Percentiles rank a stretch among this genome's conserved stretches.
These are phyloP conservation scores for Neonectria neomacrospora DNA, from an alignment of 2,329 filamentous ascomycete species.

Conservation along the genomic window DNA sequence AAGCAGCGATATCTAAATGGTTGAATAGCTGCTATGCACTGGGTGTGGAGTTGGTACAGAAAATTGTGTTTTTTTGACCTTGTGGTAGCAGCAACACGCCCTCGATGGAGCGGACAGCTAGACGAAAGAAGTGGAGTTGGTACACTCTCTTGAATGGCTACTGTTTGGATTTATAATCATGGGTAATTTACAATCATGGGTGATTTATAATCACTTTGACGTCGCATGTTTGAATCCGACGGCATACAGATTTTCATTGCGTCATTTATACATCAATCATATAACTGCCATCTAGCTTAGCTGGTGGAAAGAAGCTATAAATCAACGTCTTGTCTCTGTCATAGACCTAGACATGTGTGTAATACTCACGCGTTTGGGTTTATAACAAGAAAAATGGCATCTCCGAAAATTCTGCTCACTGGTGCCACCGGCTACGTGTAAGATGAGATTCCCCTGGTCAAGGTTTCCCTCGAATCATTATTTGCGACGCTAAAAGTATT, in stretches of 20 bases:
- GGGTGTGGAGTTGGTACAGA: neutral
- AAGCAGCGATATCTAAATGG: neutral
- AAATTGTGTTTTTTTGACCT: too few species aligned
- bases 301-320: neutral
- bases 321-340: neutral
- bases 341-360: neutral
- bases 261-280: neutral
- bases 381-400: neutral
- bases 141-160: neutral
- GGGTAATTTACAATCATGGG: neutral
- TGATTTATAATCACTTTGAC: neutral
- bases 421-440: neutral
- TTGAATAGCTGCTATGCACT: neutral
- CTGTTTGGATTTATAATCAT: neutral
- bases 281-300: neutral
- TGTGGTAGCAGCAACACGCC: too few species aligned
- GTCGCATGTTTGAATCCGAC: neutral
- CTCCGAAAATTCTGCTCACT: neutral
- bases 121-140: neutral
- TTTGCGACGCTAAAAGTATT: neutral
- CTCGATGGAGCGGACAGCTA: too few species aligned
- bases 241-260: neutral
- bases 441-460: neutral
- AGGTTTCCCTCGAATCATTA: neutral
- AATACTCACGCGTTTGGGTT: neutral